A percentile compares a stretch with the other conserved stretches of the same genome.
Evolutionary conservation across 2,329 filamentous ascomycete genomes (phyloP).

Genomic region (Penicillium sp.): DNA sequence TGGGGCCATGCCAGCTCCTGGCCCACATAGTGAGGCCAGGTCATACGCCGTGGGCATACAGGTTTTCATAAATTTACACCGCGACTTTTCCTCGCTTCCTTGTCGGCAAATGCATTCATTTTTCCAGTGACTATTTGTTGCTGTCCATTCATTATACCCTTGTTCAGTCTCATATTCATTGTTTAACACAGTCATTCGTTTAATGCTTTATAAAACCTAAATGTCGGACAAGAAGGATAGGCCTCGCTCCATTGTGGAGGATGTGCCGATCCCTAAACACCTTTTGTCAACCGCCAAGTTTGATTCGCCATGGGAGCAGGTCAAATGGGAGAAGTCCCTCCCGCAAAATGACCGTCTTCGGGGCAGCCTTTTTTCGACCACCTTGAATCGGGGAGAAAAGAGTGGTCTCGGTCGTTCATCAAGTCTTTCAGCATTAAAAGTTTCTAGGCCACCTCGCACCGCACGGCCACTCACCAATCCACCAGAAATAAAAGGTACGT

Average conservation of each 20-base stretch:
- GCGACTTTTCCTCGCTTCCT: not conserved
- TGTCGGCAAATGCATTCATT: conserved; percentile 4
- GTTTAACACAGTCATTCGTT: not conserved
- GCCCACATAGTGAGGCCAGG: conserved; percentile 3
- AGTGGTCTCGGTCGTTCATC: conserved; percentile 13
- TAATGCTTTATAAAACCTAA: conserved; percentile 18
- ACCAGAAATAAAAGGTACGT: not conserved
- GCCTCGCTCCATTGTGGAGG: conserved; percentile 21
- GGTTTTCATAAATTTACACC: conserved; percentile 4
- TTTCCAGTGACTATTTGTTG: conserved; percentile 6
- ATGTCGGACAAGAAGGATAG: conserved; percentile 7
- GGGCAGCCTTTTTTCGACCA: not conserved
- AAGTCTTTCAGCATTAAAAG: conserved; percentile 18
- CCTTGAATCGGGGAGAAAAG: conserved; percentile 5
- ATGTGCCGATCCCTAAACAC: conserved; percentile 21
- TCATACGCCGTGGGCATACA: not conserved
- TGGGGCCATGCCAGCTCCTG: conserved; percentile 6
- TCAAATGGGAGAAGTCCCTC: conserved; percentile 24
- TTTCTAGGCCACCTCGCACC: conserved; percentile 10
- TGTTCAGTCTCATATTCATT: conserved; percentile 11
- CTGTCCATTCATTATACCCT: conserved; percentile 9
- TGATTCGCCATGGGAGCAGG: conserved; percentile 22
- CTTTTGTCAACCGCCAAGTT: conserved; percentile 24
- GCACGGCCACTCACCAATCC: conserved; percentile 12
- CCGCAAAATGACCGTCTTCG: conserved; percentile 20